A percentile compares a stretch with the other conserved stretches of the same genome.
phyloP scores from a whole-genome alignment of 2,329 filamentous ascomycete genomes.

The Alternaria sp. region DNA sequence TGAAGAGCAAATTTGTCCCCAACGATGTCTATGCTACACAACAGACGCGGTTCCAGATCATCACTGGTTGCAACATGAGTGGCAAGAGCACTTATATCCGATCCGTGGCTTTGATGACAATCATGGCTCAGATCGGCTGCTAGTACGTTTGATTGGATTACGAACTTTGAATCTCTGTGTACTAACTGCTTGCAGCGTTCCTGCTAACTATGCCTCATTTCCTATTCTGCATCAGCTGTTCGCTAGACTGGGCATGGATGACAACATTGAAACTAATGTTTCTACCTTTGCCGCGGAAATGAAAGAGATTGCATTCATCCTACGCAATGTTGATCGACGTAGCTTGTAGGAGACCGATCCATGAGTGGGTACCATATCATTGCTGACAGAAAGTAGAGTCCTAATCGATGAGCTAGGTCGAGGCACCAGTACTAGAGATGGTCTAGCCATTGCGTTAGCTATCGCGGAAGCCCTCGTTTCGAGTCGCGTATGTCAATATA shows the following conservation, averaged over 20 bases:
- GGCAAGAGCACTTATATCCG: constrained; percentile 94
- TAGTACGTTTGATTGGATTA: constrained; percentile 56
- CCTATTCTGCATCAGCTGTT: constrained; percentile 84
- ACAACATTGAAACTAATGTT: constrained; percentile 86
- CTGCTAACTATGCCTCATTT: constrained; percentile 82
- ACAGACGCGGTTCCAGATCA: constrained; percentile 84
- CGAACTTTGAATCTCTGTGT: neutral
- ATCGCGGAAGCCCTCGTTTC: constrained; percentile 88
- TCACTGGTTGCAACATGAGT: constrained; percentile 98
- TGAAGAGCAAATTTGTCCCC: constrained; percentile 74
- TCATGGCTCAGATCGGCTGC: constrained; percentile 93
- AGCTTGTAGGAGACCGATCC: constrained; percentile 60
- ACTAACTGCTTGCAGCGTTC: constrained; percentile 59
- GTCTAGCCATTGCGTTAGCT: constrained; percentile 85
- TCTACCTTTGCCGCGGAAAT: constrained; percentile 96
- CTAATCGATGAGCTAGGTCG: constrained; percentile 93
- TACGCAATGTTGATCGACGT: constrained; percentile 77
- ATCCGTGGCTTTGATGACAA: constrained; percentile 78
- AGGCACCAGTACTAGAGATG: constrained; percentile 87
- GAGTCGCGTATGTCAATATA: constrained; percentile 54
- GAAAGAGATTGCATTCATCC: constrained; percentile 92
- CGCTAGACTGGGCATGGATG: constrained; percentile 83
- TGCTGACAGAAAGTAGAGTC: constrained; percentile 47
- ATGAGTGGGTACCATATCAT: neutral
- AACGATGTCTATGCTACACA: constrained; percentile 89